Conservation (phyloP, 495 filamentous ascomycete species). For the Hypoxylon fragiforme region DNA sequence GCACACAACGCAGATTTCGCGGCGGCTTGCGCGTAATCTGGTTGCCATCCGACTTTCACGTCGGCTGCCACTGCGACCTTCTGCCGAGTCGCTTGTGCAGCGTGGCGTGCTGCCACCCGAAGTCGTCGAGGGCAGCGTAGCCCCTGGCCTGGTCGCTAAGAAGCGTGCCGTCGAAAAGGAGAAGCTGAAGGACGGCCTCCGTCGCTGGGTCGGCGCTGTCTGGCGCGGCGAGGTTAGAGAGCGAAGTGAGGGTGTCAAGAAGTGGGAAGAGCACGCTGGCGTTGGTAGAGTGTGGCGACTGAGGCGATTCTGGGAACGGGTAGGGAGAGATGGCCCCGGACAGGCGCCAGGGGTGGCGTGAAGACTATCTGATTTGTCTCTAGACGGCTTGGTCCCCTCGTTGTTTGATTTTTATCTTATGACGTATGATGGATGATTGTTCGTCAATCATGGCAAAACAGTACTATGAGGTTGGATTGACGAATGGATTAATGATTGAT, state of each 20-base stretch:
- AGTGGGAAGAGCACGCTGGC: conserved; percentile 47
- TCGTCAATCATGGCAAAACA: neutral
- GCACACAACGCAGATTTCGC: conserved; percentile 55
- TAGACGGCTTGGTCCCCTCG: neutral
- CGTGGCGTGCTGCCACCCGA: conserved; percentile 51
- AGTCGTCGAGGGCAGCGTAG: conserved; percentile 43
- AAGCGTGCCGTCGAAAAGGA: conserved; percentile 56
- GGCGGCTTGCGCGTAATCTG: conserved; percentile 54
- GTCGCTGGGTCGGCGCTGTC: conserved; percentile 53
- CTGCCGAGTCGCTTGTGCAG: conserved; percentile 48
- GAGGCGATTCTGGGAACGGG: conserved; percentile 56
- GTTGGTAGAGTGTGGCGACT: conserved; percentile 55
- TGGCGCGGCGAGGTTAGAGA: conserved; percentile 48
- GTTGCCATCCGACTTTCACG: conserved; percentile 54
- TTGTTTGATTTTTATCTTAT: neutral
- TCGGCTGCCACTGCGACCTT: conserved; percentile 47
- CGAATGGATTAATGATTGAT: conserved; percentile 5
- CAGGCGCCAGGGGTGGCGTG: conserved; percentile 6
- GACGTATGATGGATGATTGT: neutral
- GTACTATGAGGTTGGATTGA: conserved; percentile 6
- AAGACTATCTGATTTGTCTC: neutral
- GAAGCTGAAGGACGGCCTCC: conserved; percentile 57
- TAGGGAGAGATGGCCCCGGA: conserved; percentile 34
- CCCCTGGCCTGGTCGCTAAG: conserved; percentile 47
- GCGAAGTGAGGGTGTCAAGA: conserved; percentile 43